These are phyloP conservation scores for Wickerhamomyces subpelliculosus DNA, from an alignment of 805 yeast genomes.

Conservation along the genomic window DNA sequence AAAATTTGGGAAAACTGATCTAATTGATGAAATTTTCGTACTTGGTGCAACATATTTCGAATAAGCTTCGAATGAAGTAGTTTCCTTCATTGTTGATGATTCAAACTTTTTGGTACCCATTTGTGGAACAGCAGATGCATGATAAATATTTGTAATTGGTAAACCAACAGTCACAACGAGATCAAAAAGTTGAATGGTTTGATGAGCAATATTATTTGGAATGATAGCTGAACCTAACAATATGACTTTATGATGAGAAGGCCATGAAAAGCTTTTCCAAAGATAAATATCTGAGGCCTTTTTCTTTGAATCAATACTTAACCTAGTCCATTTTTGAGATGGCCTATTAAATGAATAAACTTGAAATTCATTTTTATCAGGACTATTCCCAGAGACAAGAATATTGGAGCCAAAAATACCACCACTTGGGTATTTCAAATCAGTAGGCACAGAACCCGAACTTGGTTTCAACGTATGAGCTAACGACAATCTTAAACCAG, in stretches of 20 bases:
- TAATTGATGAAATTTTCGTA: constrained; percentile 54
- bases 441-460: constrained; percentile 34
- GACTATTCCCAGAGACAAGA: constrained; percentile 53
- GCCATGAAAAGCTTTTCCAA: constrained; percentile 70
- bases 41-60: constrained; percentile 73
- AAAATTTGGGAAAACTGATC: constrained; percentile 68
- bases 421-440: constrained; percentile 49
- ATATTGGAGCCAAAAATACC: constrained; percentile 63
- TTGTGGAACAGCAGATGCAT: constrained; percentile 11
- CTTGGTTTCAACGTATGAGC: constrained; percentile 14
- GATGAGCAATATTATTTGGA: constrained; percentile 18
- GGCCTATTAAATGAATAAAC: constrained; percentile 46
- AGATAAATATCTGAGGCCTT: constrained; percentile 40
- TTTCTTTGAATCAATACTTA: constrained; percentile 46
- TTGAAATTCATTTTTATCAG: constrained; percentile 35
- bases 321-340: constrained; percentile 56
- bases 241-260: constrained; percentile 66
- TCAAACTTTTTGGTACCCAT: constrained; percentile 13
- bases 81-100: constrained; percentile 9
- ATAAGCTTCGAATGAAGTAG: constrained; percentile 50
- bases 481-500: constrained; percentile 24
- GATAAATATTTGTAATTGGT: constrained; percentile 44
- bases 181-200: constrained; percentile 36
- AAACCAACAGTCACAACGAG: constrained; percentile 42
- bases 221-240: constrained; percentile 40